A percentile compares a stretch with the other conserved stretches of the same genome.
Evolutionary conservation across 2,329 filamentous ascomycete species (phyloP).

Genomic region (Pestalotiopsis sp.): DNA sequence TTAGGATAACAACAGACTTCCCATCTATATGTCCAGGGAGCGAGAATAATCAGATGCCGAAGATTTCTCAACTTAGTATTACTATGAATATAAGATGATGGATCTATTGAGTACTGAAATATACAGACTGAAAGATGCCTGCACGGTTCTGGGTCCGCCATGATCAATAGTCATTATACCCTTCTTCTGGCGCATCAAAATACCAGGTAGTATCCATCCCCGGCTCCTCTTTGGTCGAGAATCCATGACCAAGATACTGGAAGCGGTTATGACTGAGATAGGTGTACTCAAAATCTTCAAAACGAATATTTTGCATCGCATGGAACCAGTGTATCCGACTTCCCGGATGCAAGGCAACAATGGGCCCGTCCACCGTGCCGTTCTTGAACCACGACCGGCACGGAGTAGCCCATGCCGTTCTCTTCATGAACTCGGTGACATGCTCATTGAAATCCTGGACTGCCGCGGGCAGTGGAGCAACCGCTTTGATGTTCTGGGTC

Average conservation of each 20-base stretch:
- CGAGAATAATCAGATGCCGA: neutral
- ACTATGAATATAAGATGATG: neutral
- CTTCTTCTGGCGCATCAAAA: neutral
- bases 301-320: neutral
- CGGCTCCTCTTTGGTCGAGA: neutral
- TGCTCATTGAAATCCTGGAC: slow-evolving; percentile 4
- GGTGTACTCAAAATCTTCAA: neutral
- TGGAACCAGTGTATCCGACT: slow-evolving; percentile 7
- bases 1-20: neutral
- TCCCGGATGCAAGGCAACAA: neutral
- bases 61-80: neutral
- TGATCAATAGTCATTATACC: neutral
- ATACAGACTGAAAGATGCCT: too few relatives aligned
- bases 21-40: neutral
- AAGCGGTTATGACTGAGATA: neutral
- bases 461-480: neutral
- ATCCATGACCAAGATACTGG: neutral
- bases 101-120: neutral
- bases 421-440: neutral
- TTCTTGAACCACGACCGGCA: slow-evolving; percentile 8
- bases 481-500: neutral
- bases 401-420: slow-evolving; percentile 3
- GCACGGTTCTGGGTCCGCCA: neutral
- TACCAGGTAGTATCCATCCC: neutral
- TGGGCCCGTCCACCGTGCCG: neutral